A percentile compares a stretch with the other conserved stretches of the same genome.
phyloP scores from a whole-genome alignment of 768 basidiomycete genomes.

The Strobilomyces confusus region DNA sequence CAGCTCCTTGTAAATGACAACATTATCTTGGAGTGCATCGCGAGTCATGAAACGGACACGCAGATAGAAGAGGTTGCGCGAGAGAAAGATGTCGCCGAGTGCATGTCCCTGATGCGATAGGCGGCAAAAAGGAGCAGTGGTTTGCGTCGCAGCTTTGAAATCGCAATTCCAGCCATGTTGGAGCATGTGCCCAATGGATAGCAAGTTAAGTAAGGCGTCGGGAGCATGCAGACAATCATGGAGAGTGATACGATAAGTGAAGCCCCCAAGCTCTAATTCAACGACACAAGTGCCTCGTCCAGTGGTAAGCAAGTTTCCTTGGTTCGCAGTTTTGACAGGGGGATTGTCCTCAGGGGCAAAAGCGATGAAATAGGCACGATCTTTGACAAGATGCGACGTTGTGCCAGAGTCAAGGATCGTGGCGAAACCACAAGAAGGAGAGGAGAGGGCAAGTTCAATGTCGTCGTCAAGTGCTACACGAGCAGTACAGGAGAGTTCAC shows the following conservation, averaged over 20 bases:
- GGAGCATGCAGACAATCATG: background rate
- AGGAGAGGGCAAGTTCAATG: no score
- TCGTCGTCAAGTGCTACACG: no score
- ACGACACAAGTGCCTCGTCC: background rate
- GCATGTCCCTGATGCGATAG: background rate
- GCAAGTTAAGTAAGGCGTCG: rapidly evolving
- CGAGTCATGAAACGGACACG: rapidly evolving
- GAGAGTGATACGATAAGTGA: background rate
- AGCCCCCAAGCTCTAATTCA: background rate
- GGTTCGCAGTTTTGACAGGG: background rate
- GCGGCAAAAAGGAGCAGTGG: rapidly evolving
- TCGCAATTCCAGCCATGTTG: background rate
- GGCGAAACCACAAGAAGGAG: no score
- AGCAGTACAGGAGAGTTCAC: background rate
- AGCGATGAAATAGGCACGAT: background rate
- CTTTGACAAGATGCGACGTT: background rate
- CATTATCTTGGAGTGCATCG: no score
- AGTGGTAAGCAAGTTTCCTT: rapidly evolving
- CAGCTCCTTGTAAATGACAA: no score
- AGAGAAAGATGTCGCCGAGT: background rate
- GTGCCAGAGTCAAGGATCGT: background rate
- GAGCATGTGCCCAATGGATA: background rate
- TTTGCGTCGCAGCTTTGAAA: background rate
- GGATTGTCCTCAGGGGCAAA: background rate
- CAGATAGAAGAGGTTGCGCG: background rate